These are phyloP conservation scores for Neospora caninum DNA, from an alignment of 169 alveolate species.

Conservation along the genomic window DNA sequence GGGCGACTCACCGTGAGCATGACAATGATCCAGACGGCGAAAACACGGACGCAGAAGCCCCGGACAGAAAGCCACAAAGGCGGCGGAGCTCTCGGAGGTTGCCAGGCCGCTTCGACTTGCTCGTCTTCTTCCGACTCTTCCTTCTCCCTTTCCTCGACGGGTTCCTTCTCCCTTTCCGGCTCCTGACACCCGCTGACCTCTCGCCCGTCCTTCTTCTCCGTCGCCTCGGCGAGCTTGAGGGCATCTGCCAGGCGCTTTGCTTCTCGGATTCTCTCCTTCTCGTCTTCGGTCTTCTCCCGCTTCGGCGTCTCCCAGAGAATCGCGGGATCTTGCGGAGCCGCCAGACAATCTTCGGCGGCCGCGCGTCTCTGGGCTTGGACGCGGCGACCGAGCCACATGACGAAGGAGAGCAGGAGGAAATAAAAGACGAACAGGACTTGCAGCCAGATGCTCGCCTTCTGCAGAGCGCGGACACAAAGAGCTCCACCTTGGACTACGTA, in stretches of 20 bases:
- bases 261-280: neutral
- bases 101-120: neutral
- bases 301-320: neutral
- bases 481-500: neutral
- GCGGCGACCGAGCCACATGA: neutral
- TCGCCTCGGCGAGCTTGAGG: neutral
- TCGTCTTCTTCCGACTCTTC: neutral
- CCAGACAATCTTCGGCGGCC: neutral
- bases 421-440: neutral
- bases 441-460: constrained; percentile 24
- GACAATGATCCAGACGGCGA: neutral
- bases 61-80: neutral
- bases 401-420: neutral
- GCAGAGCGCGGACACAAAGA: neutral
- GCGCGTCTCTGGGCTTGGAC: neutral
- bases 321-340: neutral
- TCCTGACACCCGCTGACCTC: neutral
- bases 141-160: neutral
- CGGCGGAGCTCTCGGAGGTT: neutral
- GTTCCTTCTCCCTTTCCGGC: neutral
- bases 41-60: constrained; percentile 7
- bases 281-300: neutral
- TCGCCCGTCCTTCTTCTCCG: neutral
- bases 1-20: neutral
- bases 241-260: neutral